Evolutionary conservation across 2,329 filamentous ascomycete genomes (phyloP), one percentile per base, ranked within the genome.

Genomic region (Thyridium curvatum): DNA sequence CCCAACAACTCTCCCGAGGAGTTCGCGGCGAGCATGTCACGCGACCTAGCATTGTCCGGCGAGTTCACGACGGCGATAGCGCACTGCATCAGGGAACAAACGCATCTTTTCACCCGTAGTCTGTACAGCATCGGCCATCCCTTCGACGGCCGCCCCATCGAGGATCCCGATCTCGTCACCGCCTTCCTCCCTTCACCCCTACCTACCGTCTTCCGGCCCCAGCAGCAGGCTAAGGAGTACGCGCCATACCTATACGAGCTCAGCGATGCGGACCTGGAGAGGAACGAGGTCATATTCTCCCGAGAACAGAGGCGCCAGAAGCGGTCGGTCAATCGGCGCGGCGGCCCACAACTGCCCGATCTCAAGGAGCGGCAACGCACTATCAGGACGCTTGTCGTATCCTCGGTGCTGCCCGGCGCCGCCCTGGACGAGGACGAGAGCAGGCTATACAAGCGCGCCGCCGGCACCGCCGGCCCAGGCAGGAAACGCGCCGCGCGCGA

Each of bases 51-150:
- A 4, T 74, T 98, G 14, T 88, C 87, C 1, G 93, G 93, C 46
- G 93, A 98, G 60, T 98, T 98, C 54, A 90, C 88, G 3, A 98
- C 93, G 0, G 91, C 93, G 8, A 97, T 98, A 58, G 93, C 93
- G 12, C 93, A 98, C 64, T 95, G 88, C 44, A 98, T 98, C 54
- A 84, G 93, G 45, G 93, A 98, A 62, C 93, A 98, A 63, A 82
- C 84, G 31, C 93, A 98, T 58, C 76, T 97, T 21, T 98, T 96
- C 60, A 94, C 89, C 6, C 85, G 88, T 58, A 94, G 89, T 54
- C 68, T 98, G 43, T 97, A 95, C 64, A 87, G 93, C 52, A 79
- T 94, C 38, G 89, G 90, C 3, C 90, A 98, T 65, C 84, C 89
- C 18, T 98, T 98, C 53, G 93, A 98, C 57, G 93, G 93, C 36